Evolutionary conservation across 768 basidiomycete genomes (phyloP).

Genomic region (Boletellus emodensis): DNA sequence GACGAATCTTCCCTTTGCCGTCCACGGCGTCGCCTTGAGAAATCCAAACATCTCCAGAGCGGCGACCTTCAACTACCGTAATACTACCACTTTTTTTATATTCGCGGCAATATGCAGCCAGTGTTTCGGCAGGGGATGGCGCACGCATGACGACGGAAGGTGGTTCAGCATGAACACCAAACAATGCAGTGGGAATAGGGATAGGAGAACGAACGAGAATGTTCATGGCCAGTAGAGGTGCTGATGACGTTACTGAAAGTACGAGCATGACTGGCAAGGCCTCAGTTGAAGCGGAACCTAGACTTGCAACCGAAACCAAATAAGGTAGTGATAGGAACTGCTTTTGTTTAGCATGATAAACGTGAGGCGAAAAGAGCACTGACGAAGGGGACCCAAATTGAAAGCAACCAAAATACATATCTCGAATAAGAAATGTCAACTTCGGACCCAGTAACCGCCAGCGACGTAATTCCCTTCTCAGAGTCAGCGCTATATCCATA

Average conservation of each 20-base stretch:
- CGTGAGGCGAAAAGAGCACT: constrained; percentile 24
- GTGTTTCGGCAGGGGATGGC: constrained; percentile 40
- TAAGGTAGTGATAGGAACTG: constrained; percentile 66
- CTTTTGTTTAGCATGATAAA: background rate
- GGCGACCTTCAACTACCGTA: constrained; percentile 66
- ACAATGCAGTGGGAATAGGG: constrained; percentile 64
- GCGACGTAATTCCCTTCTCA: constrained; percentile 50
- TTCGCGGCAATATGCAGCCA: constrained; percentile 27
- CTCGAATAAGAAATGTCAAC: constrained; percentile 55
- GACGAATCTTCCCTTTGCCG: constrained; percentile 56
- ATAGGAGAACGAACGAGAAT: constrained; percentile 57
- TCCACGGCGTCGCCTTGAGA: constrained; percentile 68
- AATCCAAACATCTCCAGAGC: constrained; percentile 74
- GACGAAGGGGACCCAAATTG: constrained; percentile 69
- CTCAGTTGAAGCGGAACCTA: constrained; percentile 38
- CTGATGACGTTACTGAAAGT: constrained; percentile 63
- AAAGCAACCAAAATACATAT: constrained; percentile 59
- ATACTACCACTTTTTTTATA: constrained; percentile 61
- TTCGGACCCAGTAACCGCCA: constrained; percentile 42
- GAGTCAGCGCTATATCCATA: constrained; percentile 60
- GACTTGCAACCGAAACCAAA: constrained; percentile 39
- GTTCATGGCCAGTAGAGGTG: constrained; percentile 62
- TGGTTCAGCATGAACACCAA: constrained; percentile 46
- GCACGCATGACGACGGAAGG: constrained; percentile 41
- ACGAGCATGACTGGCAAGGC: constrained; percentile 48